Conservation (phyloP, 495 filamentous ascomycete species). For the Cudoniella acicularis region DNA sequence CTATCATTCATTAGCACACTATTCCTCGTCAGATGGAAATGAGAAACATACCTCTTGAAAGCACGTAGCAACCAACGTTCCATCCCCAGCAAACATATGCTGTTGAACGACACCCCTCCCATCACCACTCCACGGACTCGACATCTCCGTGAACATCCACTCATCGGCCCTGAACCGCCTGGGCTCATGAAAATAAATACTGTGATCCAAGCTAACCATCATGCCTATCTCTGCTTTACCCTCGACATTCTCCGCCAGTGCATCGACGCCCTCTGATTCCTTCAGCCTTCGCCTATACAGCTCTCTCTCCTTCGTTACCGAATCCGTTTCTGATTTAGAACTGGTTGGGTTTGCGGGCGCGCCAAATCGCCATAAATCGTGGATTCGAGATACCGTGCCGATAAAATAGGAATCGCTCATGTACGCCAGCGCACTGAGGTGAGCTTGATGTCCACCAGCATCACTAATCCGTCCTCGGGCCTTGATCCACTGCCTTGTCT, state of each 20-base stretch:
- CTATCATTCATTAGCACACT: constrained; percentile 26
- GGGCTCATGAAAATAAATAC: constrained; percentile 92
- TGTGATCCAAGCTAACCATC: constrained; percentile 94
- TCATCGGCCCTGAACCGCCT: constrained; percentile 77
- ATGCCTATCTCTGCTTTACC: constrained; percentile 66
- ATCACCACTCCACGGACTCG: constrained; percentile 90
- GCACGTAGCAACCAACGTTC: constrained; percentile 78
- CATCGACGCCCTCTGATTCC: constrained; percentile 32
- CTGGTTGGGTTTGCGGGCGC: constrained; percentile 28
- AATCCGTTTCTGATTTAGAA: constrained; percentile 27
- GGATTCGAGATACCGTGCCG: constrained; percentile 75
- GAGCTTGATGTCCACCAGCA: constrained; percentile 70
- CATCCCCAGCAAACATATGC: constrained; percentile 82
- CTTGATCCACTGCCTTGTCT: constrained; percentile 73
- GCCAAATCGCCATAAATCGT: constrained; percentile 63
- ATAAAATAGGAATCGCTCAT: constrained; percentile 91
- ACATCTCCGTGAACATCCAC: constrained; percentile 91
- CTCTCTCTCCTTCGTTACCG: constrained; percentile 37
- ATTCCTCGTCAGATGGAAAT: not conserved
- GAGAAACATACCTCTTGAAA: constrained; percentile 62
- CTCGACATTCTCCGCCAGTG: constrained; percentile 25
- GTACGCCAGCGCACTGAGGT: constrained; percentile 85
- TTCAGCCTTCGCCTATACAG: constrained; percentile 34
- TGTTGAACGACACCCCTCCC: constrained; percentile 83
- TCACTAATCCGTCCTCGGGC: constrained; percentile 69